Evolutionary conservation across 805 yeast species (phyloP), one percentile per base, ranked within the genome.

Genomic region (Candida wancherniae): DNA sequence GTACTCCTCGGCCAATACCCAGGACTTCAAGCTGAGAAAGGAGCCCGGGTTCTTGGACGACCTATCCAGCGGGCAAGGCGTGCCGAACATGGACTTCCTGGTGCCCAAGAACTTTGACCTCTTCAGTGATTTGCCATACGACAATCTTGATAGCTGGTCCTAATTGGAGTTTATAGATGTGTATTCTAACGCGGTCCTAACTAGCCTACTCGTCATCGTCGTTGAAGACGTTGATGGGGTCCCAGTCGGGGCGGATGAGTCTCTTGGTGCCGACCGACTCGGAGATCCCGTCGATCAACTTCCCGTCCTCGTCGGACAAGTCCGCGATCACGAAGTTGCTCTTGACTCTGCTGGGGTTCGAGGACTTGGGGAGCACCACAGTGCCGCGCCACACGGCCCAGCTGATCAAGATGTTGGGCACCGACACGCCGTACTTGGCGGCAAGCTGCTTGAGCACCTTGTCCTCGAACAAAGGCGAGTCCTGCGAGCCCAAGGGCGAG

Each of bases 401-500:
- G 13, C 79, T 70, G 35, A 77, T 58, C 23, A 73, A 55, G 12
- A 76, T 47, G 33, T 70, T 69, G 8, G 79, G 80, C 5, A 79
- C 68, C 8, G 63, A 41, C 24, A 60, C 63, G 6, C 49, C 48
- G 37, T 59, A 50, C 37, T 64, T 68, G 25, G 67, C 51, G 8
- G 80, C 75, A 21, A 77, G 47, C 5, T 56, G 57, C 3, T 48
- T 37, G 12, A 79, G 48, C 4, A 58, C 51, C 15, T 58, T 64
- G 42, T 77, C 69, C 16, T 56, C 50, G 36, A 75, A 55, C 10
- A 75, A 42, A 9, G 82, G 79, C 7, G 79, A 69, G 35, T 67
- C 71, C 5, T 62, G 57, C 18, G 80, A 69, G 6, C 87, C 90
- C 44, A 84, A 64, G 15, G 94, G 92, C 18, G 85, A 77, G 59